phyloP scores from a whole-genome alignment of 345 rosid species.

The Salix udensis region DNA sequence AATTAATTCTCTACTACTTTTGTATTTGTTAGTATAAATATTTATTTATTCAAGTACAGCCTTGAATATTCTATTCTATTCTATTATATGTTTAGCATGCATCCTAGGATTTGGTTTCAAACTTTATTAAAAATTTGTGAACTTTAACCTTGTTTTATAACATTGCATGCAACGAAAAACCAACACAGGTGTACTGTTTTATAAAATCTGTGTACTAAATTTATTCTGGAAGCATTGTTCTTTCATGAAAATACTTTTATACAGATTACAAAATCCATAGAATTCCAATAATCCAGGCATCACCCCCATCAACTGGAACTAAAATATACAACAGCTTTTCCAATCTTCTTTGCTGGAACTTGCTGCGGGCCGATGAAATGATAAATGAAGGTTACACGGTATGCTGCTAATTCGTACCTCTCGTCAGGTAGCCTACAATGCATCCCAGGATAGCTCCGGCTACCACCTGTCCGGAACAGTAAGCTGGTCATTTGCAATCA shows the following conservation, averaged over 20 bases:
- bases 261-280: background rate
- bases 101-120: too few relatives aligned
- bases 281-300: background rate
- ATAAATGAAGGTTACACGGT: background rate
- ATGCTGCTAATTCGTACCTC: constrained; percentile 42
- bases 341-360: background rate
- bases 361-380: background rate
- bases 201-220: background rate
- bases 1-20: too few relatives aligned
- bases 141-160: too few relatives aligned
- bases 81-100: too few relatives aligned
- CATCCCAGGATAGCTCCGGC: constrained; percentile 79
- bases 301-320: background rate
- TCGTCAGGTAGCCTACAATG: constrained; percentile 68
- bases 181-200: too few relatives aligned
- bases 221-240: background rate
- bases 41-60: too few relatives aligned
- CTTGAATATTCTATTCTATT: too few relatives aligned
- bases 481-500: background rate
- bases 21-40: too few relatives aligned
- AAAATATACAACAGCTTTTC: constrained; percentile 2
- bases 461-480: constrained; percentile 52
- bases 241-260: background rate
- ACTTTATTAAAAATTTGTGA: too few relatives aligned
- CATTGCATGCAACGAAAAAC: too few relatives aligned